These are phyloP conservation scores for Mariannaea elegans DNA, from an alignment of 2,329 filamentous ascomycete genomes.

Conservation along the genomic window DNA sequence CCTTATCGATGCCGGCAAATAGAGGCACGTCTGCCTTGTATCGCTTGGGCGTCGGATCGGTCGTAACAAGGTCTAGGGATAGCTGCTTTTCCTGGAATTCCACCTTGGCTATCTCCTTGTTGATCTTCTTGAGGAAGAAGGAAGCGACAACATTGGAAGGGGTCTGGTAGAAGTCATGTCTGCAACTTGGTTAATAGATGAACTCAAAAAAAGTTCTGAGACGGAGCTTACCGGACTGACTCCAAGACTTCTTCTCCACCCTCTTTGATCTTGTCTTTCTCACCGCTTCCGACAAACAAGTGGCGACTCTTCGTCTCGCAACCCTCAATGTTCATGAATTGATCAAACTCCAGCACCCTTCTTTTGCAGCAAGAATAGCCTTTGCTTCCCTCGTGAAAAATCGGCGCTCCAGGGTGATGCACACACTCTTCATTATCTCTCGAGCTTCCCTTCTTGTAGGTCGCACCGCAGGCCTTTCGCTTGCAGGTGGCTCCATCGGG, in stretches of 20 bases:
- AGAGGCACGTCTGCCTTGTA: conserved; percentile 79
- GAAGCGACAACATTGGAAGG: conserved; percentile 84
- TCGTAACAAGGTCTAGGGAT: conserved; percentile 84
- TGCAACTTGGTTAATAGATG: conserved; percentile 19
- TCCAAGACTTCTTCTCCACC: conserved; percentile 78
- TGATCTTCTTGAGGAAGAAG: conserved; percentile 96
- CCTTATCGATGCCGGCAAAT: conserved; percentile 79
- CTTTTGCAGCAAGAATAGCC: conserved; percentile 98
- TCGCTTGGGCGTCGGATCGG: conserved; percentile 79
- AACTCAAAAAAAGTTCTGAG: not conserved
- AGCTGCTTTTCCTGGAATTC: conserved; percentile 71
- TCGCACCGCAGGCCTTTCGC: conserved; percentile 75
- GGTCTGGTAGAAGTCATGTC: conserved; percentile 95
- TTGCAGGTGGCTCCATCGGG: conserved; percentile 80
- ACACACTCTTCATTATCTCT: conserved; percentile 81
- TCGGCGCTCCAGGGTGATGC: conserved; percentile 87
- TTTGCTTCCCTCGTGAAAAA: conserved; percentile 99
- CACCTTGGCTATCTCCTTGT: conserved; percentile 80
- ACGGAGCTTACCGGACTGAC: conserved; percentile 71
- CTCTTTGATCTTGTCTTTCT: conserved; percentile 62
- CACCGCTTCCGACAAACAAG: conserved; percentile 83
- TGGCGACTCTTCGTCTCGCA: conserved; percentile 85
- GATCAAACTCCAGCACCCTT: conserved; percentile 93
- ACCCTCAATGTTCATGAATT: conserved; percentile 95
- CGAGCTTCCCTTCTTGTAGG: conserved; percentile 67